Conservation (phyloP, 331 rosid genomes). For the Quercus phellos region DNA sequence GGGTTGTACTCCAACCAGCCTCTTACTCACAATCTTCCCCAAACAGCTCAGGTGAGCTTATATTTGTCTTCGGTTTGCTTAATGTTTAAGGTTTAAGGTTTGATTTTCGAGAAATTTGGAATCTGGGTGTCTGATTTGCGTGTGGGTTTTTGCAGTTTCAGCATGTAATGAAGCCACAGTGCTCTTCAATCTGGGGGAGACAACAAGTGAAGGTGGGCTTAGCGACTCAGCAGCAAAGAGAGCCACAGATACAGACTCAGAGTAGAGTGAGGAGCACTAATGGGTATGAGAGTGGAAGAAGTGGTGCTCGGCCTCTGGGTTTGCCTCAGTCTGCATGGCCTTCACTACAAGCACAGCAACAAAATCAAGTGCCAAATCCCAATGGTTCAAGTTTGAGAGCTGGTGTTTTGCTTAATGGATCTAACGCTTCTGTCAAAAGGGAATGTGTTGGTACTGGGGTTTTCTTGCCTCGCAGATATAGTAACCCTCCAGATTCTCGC, state of each 20-base stretch:
- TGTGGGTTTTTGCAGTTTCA: conserved; percentile 25
- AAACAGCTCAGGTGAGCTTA: conserved; percentile 30
- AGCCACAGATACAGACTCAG: conserved; percentile 35
- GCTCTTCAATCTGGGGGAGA: conserved; percentile 35
- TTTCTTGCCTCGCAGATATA: conserved; percentile 73
- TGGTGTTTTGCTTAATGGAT: conserved; percentile 21
- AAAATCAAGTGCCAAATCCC: conserved; percentile 27
- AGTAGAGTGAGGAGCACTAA: conserved; percentile 17
- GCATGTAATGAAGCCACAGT: conserved; percentile 32
- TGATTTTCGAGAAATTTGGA: neutral
- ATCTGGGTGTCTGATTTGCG: neutral
- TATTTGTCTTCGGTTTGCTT: neutral
- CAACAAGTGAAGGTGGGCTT: conserved; percentile 30
- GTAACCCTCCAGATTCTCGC: conserved; percentile 35
- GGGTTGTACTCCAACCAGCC: conserved; percentile 24
- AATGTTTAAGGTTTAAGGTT: neutral
- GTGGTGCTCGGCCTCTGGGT: conserved; percentile 18
- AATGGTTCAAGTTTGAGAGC: conserved; percentile 24
- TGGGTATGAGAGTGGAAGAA: conserved; percentile 26
- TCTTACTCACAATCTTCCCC: conserved; percentile 17
- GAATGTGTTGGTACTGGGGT: conserved; percentile 79
- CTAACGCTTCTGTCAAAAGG: conserved; percentile 32
- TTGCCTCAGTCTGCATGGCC: conserved; percentile 52
- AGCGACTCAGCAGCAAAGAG: conserved; percentile 33
- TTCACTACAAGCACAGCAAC: conserved; percentile 34